Evolutionary conservation across 106 monocot species (phyloP).

Genomic region (Dendrobium catenatum): DNA sequence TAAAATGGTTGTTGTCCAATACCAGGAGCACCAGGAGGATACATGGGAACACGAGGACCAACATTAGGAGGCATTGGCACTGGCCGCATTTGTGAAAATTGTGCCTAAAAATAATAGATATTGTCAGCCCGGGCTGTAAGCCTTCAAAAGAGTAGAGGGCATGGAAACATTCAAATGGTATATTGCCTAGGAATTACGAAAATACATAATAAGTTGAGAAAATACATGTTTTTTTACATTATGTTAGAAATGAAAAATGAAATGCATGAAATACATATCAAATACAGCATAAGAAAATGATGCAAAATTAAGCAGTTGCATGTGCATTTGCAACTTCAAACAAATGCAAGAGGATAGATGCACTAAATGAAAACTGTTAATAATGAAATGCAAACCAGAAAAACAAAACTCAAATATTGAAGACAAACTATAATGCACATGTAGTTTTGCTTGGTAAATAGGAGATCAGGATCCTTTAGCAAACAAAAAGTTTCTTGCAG

Average conservation of each 20-base stretch:
- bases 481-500: too few species aligned
- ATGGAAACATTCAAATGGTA: background rate
- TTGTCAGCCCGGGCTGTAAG: background rate
- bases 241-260: background rate
- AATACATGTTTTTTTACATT: background rate
- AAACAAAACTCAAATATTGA: background rate
- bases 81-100: constrained; percentile 67
- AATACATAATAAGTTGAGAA: background rate
- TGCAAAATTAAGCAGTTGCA: background rate
- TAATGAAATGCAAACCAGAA: background rate
- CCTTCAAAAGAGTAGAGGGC: background rate
- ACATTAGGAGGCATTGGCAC: constrained; percentile 50
- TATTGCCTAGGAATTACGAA: background rate
- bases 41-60: constrained; percentile 65
- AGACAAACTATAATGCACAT: background rate
- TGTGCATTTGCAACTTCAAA: background rate
- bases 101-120: constrained; percentile 24
- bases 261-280: background rate
- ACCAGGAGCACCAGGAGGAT: constrained; percentile 59
- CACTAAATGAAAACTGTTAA: background rate
- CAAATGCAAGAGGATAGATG: background rate
- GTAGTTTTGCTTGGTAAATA: background rate
- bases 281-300: background rate
- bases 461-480: background rate
- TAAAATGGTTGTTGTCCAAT: constrained; percentile 72